Evolutionary conservation across 2,329 filamentous ascomycete species (phyloP).

Genomic region (Nothopassalora personata): DNA sequence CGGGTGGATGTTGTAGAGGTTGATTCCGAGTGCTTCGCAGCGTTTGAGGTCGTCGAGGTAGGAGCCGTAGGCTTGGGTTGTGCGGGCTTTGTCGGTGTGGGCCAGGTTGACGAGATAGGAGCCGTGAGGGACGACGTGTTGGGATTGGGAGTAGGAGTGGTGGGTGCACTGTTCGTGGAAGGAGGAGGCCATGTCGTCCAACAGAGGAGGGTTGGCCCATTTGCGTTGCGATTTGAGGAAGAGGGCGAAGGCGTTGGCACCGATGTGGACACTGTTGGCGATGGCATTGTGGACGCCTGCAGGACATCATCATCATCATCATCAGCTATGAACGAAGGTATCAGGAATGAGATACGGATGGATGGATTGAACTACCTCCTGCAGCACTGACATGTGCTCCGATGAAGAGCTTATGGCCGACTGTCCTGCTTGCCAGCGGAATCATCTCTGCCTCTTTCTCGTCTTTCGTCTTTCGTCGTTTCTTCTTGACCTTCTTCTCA

Average conservation of each 20-base stretch:
- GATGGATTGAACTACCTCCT: slow-evolving; percentile 54
- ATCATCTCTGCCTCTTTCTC: slow-evolving; percentile 53
- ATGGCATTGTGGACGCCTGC: slow-evolving; percentile 84
- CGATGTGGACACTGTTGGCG: slow-evolving; percentile 38
- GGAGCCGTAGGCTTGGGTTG: slow-evolving; percentile 74
- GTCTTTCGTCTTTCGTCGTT: slow-evolving; percentile 52
- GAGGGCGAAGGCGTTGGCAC: slow-evolving; percentile 86
- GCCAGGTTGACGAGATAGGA: slow-evolving; percentile 96
- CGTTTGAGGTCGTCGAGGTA: slow-evolving; percentile 85
- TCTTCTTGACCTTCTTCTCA: slow-evolving; percentile 31
- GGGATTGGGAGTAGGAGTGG: slow-evolving; percentile 64
- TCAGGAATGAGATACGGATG: too few relatives aligned
- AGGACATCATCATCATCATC: not conserved
- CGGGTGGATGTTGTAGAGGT: slow-evolving; percentile 96
- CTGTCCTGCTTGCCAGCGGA: slow-evolving; percentile 65
- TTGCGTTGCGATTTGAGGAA: slow-evolving; percentile 97
- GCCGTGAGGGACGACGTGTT: slow-evolving; percentile 82
- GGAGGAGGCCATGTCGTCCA: slow-evolving; percentile 58
- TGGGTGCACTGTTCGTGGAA: slow-evolving; percentile 66
- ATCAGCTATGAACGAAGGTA: not conserved
- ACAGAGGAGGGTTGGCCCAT: slow-evolving; percentile 78
- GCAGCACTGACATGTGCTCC: slow-evolving; percentile 89
- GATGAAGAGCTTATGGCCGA: slow-evolving; percentile 72
- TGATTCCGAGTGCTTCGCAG: slow-evolving; percentile 80
- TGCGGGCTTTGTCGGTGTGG: slow-evolving; percentile 72